Evolutionary conservation across 2,329 filamentous ascomycete species (phyloP), one percentile per base, ranked within the genome.

Genomic region (Trichophaea hybrida): DNA sequence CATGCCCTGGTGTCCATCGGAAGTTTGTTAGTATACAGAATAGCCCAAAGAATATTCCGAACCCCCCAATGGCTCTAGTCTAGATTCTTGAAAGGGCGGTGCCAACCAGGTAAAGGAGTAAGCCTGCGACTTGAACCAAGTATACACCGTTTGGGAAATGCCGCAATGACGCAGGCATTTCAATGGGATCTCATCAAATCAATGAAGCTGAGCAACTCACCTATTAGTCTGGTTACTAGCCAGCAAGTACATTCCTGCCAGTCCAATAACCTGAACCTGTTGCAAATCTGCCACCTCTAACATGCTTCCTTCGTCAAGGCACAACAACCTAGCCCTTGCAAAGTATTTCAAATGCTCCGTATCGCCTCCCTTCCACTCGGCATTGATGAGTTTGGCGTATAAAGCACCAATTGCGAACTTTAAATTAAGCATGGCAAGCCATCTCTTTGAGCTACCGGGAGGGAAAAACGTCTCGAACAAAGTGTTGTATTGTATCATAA

Each of bases 151-250:
- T 46, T 46, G 5, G 6, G 40, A 46, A n/a, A 46, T 24, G 24
- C 24, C 24, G 24, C 24, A 24, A 24, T 24, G 24, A 24, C 24
- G 24, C 24, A 24, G 24, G 24, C 24, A 24, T 24, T 24, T 1
- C 24, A 24, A 24, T 24, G 24, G 24, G 24, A 24, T 24, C 24
- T 24, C 24, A 24, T 24, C 24, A 24, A 24, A 12, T 17, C 5
- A 50, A 50, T 5, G 31, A 50, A 50, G 31, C n/a, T 6, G 31
- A 12, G 48, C n/a, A 38, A 48, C 52, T 15, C 63, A 69, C 67
- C 67, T 61, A 55, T 68, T 69, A 17, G 67, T 65, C 46, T 69
- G 66, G 59, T 68, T 69, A 37, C 67, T 69, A 31, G 66, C 66
- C 48, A 68, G 60, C 37, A 67, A 60, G 60, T 69, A 69, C 51